These are phyloP conservation scores for Cryptosporidium sp. DNA, from an alignment of 169 alveolate species.

Conservation along the genomic window DNA sequence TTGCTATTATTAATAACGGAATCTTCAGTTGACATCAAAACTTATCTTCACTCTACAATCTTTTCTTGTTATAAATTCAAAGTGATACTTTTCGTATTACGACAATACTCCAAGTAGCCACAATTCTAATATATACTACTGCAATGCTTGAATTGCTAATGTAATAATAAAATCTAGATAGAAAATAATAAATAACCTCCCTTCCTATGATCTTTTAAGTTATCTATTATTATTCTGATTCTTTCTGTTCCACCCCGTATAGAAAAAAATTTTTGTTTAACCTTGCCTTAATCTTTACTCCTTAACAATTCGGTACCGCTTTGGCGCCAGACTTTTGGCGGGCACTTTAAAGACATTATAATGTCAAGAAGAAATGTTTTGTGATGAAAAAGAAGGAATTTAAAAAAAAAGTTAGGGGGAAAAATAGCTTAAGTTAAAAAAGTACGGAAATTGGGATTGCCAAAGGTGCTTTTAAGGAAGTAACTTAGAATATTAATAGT, in stretches of 20 bases:
- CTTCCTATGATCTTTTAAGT: neutral
- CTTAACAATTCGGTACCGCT: neutral
- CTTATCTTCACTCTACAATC: neutral
- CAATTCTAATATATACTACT: neutral
- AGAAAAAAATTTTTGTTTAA: neutral
- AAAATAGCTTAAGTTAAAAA: neutral
- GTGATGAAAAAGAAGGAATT: neutral
- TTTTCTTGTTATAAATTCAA: neutral
- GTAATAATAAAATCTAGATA: neutral
- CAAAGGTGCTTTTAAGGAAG: too few species aligned
- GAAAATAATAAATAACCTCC: neutral
- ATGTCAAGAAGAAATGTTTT: conserved; percentile 5
- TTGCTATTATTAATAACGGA: neutral
- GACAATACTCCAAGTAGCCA: neutral
- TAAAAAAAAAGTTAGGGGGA: neutral
- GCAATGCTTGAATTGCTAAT: neutral
- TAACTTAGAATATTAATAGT: too few species aligned
- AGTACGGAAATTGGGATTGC: neutral
- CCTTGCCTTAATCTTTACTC: neutral
- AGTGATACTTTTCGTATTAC: neutral
- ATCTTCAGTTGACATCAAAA: conserved; percentile 33
- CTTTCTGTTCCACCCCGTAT: conserved; percentile 1
- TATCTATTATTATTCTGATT: conserved; percentile 35
- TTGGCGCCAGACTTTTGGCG: conserved; percentile 29
- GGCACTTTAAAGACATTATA: neutral